These are phyloP conservation scores for Rhizopogon roseolus DNA, from an alignment of 768 basidiomycete genomes.

Conservation along the genomic window DNA sequence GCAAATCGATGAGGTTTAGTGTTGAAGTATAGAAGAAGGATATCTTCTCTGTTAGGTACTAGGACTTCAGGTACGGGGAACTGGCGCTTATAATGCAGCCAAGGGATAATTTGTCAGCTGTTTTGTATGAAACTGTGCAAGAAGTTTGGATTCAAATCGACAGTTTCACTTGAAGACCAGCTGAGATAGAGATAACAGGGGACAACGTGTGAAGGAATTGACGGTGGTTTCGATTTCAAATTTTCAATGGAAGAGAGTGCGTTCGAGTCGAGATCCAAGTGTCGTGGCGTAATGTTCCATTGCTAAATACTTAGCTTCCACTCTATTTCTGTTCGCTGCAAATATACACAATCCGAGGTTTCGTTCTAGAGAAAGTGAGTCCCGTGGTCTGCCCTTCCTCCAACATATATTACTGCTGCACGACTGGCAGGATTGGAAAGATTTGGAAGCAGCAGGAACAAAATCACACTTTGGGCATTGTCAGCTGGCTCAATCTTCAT, in stretches of 20 bases:
- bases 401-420: too few species aligned
- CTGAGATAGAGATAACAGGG: slow-evolving; percentile 69
- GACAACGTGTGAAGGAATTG: slow-evolving; percentile 79
- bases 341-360: too few species aligned
- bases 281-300: slow-evolving; percentile 63
- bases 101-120: slow-evolving; percentile 87
- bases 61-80: slow-evolving; percentile 10
- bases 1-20: slow-evolving; percentile 79
- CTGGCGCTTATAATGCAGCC: slow-evolving; percentile 37
- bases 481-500: slow-evolving; percentile 86
- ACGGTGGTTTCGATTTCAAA: slow-evolving; percentile 84
- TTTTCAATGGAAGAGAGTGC: slow-evolving; percentile 85
- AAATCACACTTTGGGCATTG: slow-evolving; percentile 77
- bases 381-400: too few species aligned
- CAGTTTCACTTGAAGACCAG: slow-evolving; percentile 49
- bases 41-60: slow-evolving; percentile 83
- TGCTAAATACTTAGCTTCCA: too few species aligned
- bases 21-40: slow-evolving; percentile 72
- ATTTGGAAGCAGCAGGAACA: slow-evolving; percentile 80
- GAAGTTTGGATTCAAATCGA: background rate
- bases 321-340: too few species aligned
- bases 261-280: too few species aligned
- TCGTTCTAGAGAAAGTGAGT: too few species aligned
- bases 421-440: slow-evolving; percentile 79
- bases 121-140: slow-evolving; percentile 57